Percentiles rank a stretch among this genome's conserved stretches.
Conservation (phyloP, 2,329 filamentous ascomycete genomes). For the Colletotrichum navitas region DNA sequence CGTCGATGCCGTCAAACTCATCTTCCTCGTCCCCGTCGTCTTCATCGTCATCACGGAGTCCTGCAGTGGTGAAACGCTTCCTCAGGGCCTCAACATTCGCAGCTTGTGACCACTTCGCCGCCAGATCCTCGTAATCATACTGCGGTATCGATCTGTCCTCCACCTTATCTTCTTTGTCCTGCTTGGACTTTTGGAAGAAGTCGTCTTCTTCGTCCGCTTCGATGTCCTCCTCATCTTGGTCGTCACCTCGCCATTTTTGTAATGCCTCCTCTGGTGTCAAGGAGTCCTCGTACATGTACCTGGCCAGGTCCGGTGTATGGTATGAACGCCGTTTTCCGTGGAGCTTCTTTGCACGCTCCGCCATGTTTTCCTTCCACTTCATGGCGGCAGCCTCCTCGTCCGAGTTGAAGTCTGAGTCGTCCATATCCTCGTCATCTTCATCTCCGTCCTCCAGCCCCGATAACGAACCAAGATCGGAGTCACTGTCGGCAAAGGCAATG, state of each 20-base stretch:
- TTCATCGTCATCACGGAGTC: constrained; percentile 55
- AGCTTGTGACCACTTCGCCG: constrained; percentile 85
- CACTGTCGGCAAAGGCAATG: constrained; percentile 92
- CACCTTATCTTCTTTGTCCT: constrained; percentile 76
- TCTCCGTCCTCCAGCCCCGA: constrained; percentile 68
- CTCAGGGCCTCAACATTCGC: constrained; percentile 82
- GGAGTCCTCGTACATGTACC: constrained; percentile 88
- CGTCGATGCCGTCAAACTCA: constrained; percentile 64
- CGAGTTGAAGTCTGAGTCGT: constrained; percentile 65
- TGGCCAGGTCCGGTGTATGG: constrained; percentile 84
- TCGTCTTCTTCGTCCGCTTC: constrained; percentile 69
- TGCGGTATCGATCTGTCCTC: constrained; percentile 85
- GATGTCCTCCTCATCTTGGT: constrained; percentile 68
- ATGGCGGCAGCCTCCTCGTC: constrained; percentile 79
- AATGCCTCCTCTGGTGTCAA: constrained; percentile 82
- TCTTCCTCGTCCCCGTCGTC: constrained; percentile 66
- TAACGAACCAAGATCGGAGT: constrained; percentile 93
- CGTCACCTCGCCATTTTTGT: constrained; percentile 81
- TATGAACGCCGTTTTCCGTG: constrained; percentile 80
- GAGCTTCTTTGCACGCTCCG: constrained; percentile 78
- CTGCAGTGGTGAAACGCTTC: constrained; percentile 79
- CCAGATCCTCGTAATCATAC: constrained; percentile 84
- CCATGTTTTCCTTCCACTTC: constrained; percentile 91
- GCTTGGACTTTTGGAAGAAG: constrained; percentile 74
- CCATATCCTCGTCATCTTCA: constrained; percentile 58